A percentile compares a stretch with the other conserved stretches of the same genome.
These are phyloP conservation scores for Panaeolus cyanescens DNA, from an alignment of 768 basidiomycete species.

Conservation along the genomic window DNA sequence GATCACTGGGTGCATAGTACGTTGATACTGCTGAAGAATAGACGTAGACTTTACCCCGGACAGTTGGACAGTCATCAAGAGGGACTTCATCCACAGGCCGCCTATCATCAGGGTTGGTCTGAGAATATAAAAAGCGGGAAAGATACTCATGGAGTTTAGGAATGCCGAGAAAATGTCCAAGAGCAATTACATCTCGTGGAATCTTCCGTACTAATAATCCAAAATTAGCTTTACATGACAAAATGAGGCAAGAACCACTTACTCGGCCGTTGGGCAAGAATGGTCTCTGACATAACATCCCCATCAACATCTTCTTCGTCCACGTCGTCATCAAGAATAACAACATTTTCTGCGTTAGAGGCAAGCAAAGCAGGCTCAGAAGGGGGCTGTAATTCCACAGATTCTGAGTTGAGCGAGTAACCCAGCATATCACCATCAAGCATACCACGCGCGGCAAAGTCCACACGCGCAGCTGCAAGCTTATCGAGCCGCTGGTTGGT, in stretches of 20 bases:
- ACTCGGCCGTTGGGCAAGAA: conserved; percentile 9
- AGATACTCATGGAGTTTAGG: conserved; percentile 8
- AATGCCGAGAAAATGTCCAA: conserved; percentile 8
- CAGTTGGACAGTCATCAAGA: conserved; percentile 16
- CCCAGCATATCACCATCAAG: too few species aligned
- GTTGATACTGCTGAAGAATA: conserved; percentile 29
- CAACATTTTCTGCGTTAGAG: too few species aligned
- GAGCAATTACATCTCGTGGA: background rate
- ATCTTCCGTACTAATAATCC: background rate
- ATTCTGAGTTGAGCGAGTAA: too few species aligned
- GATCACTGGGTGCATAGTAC: conserved; percentile 38
- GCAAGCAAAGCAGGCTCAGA: too few species aligned
- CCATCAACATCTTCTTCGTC: conserved; percentile 13
- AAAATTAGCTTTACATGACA: background rate
- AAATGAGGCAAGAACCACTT: conserved; percentile 1
- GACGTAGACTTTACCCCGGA: conserved; percentile 16
- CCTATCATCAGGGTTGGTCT: conserved; percentile 4
- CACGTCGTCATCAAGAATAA: conserved; percentile 10
- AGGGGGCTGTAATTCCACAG: too few species aligned
- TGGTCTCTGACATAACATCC: conserved; percentile 9
- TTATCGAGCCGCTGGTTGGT: conserved; percentile 26
- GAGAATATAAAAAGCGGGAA: conserved; percentile 11
- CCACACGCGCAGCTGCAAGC: conserved; percentile 15
- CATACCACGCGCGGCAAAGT: conserved; percentile 11
- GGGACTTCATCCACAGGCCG: conserved; percentile 13